These are phyloP conservation scores for Eimeria acervulina DNA, from an alignment of 169 alveolate species.

Conservation along the genomic window DNA sequence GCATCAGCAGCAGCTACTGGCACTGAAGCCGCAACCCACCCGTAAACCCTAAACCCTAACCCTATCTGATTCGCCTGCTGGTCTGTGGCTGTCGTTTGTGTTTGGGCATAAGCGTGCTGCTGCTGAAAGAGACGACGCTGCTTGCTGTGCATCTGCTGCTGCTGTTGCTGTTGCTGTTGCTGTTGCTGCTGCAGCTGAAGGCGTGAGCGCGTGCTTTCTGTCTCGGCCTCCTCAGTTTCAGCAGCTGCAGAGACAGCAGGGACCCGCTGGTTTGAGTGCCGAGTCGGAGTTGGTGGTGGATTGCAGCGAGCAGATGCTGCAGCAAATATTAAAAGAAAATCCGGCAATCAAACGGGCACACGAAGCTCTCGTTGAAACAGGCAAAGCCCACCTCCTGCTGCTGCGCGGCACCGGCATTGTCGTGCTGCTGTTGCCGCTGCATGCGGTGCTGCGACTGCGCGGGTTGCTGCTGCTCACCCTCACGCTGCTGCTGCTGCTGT, in stretches of 20 bases:
- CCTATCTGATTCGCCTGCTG: background rate
- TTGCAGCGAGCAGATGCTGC: slow-evolving; percentile 74
- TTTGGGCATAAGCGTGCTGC: background rate
- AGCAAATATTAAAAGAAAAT: slow-evolving; percentile 47
- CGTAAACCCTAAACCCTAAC: slow-evolving; percentile 22
- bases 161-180: background rate
- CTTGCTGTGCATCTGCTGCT: too few relatives aligned
- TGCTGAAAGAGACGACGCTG: too few relatives aligned
- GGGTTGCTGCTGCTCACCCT: too few relatives aligned
- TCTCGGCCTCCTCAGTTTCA: slow-evolving; percentile 25
- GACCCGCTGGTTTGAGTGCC: background rate
- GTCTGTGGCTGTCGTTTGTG: slow-evolving; percentile 1
- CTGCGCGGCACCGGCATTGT: background rate
- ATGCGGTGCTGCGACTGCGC: too few relatives aligned
- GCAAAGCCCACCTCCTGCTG: slow-evolving; percentile 18
- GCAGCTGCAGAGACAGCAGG: background rate
- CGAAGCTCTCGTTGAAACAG: slow-evolving; percentile 51
- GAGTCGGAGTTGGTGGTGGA: slow-evolving; percentile 46
- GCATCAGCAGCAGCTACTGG: slow-evolving; percentile 59
- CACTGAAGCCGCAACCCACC: slow-evolving; percentile 50
- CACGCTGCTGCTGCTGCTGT: too few relatives aligned
- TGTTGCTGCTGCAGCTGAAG: slow-evolving; percentile 58
- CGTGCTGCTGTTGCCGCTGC: too few relatives aligned
- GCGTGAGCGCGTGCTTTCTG: slow-evolving; percentile 5
- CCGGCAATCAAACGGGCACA: slow-evolving; percentile 18